Conservation (phyloP, 768 basidiomycete species). For the Pulveroboletus sp. region DNA sequence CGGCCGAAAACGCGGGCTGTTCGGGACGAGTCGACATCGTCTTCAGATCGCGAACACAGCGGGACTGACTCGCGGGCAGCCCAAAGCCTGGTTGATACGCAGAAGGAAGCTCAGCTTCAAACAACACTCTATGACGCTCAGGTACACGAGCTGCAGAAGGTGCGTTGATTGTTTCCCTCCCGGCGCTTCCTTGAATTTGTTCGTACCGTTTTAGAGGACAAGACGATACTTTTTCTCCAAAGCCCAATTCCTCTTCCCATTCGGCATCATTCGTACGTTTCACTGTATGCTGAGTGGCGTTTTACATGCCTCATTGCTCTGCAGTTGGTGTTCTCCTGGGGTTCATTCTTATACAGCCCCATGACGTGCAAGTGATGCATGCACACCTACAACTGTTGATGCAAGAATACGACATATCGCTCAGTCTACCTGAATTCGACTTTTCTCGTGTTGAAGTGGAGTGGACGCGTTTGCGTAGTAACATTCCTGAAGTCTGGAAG, state of each 20-base stretch:
- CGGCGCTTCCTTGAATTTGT: not conserved
- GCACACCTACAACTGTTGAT: constrained; percentile 61
- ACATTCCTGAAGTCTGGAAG: constrained; percentile 79
- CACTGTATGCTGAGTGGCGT: not conserved
- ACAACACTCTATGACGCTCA: constrained; percentile 25
- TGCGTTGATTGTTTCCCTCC: not conserved
- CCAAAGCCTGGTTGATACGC: constrained; percentile 9
- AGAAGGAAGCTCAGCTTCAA: constrained; percentile 23
- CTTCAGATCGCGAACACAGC: constrained; percentile 12
- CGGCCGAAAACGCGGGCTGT: constrained; percentile 30
- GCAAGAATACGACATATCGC: constrained; percentile 64
- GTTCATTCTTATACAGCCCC: constrained; percentile 61
- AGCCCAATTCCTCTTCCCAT: constrained; percentile 60
- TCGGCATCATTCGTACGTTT: constrained; percentile 60
- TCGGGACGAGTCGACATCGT: constrained; percentile 10
- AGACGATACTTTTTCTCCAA: constrained; percentile 23
- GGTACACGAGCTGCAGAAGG: constrained; percentile 24
- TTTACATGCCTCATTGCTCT: constrained; percentile 1
- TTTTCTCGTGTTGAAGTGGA: constrained; percentile 66
- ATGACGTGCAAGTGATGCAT: constrained; percentile 65
- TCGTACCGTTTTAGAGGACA: constrained; percentile 9
- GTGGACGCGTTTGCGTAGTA: constrained; percentile 63
- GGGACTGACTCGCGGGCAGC: not conserved
- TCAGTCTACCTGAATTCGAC: constrained; percentile 62
- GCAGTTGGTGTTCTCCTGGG: constrained; percentile 65